These are phyloP conservation scores for Phyllosticta paracitricarpa DNA, from an alignment of 2,329 filamentous ascomycete genomes.

Conservation along the genomic window DNA sequence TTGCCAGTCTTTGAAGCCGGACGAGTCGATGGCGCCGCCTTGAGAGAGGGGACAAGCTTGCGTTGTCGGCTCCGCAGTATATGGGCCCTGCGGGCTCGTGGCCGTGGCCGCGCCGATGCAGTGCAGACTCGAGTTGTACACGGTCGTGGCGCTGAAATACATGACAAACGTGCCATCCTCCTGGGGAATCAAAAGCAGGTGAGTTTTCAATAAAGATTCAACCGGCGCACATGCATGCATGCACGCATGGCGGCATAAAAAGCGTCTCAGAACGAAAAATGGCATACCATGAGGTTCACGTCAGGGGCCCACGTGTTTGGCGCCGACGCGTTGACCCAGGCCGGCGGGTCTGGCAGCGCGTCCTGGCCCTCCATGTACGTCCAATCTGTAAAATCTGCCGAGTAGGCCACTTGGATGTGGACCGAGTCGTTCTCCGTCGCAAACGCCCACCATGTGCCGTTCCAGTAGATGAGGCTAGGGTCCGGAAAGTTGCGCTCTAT, in stretches of 20 bases:
- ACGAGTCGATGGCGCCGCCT: slow-evolving; percentile 55
- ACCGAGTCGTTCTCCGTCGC: slow-evolving; percentile 2
- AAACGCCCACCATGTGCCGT: slow-evolving; percentile 9
- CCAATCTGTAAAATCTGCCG: slow-evolving; percentile 7
- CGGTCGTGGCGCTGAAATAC: slow-evolving; percentile 48
- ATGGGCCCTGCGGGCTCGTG: slow-evolving; percentile 42
- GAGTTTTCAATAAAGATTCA: background rate
- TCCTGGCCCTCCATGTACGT: slow-evolving; percentile 6
- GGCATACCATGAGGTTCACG: slow-evolving; percentile 12
- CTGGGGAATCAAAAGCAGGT: background rate
- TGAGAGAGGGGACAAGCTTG: slow-evolving; percentile 37
- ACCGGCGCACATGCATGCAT: background rate
- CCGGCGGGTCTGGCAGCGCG: slow-evolving; percentile 8
- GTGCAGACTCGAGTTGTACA: slow-evolving; percentile 31
- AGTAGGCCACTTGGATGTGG: slow-evolving; percentile 10
- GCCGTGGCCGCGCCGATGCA: slow-evolving; percentile 51
- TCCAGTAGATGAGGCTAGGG: background rate
- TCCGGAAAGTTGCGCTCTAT: slow-evolving; percentile 4
- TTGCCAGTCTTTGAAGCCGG: slow-evolving; percentile 38
- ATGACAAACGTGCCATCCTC: slow-evolving; percentile 41
- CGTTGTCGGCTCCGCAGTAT: slow-evolving; percentile 36
- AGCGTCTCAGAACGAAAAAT: background rate
- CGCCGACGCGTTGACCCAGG: slow-evolving; percentile 8
- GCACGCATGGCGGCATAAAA: background rate
- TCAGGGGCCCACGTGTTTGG: slow-evolving; percentile 25